A percentile compares a stretch with the other conserved stretches of the same genome.
Evolutionary conservation across 148 eudicot species (phyloP).

Genomic region (Drosera capensis): DNA sequence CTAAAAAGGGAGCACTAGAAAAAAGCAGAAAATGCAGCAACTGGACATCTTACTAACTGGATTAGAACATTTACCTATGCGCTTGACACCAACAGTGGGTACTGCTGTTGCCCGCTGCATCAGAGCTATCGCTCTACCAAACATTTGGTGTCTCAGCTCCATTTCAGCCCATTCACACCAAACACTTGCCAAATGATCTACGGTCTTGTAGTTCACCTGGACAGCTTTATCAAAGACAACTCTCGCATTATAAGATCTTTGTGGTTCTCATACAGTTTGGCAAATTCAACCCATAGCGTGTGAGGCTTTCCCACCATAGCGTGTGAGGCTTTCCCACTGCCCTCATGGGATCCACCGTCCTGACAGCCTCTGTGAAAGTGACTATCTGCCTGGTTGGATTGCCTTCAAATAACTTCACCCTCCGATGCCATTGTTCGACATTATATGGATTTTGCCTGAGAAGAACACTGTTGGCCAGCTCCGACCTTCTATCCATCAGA

Average conservation of each 20-base stretch:
- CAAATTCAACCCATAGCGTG: constrained; percentile 92
- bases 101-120: constrained; percentile 96
- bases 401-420: constrained; percentile 86
- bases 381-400: constrained; percentile 75
- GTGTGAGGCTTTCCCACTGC: constrained; percentile 97
- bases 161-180: constrained; percentile 99
- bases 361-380: constrained; percentile 87
- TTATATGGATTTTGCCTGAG: constrained; percentile 92
- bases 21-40: background rate
- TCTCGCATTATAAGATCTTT: constrained; percentile 69
- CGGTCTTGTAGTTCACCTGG: constrained; percentile 74
- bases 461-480: constrained; percentile 87
- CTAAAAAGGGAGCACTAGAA: background rate
- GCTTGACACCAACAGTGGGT: constrained; percentile 82
- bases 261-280: constrained; percentile 75
- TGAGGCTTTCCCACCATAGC: constrained; percentile 91
- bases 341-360: constrained; percentile 88
- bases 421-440: constrained; percentile 96
- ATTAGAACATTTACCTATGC: constrained; percentile 44
- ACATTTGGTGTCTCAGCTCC: constrained; percentile 72
- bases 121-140: constrained; percentile 61
- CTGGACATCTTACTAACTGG: constrained; percentile 2
- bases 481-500: constrained; percentile 82
- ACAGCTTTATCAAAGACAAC: constrained; percentile 92
- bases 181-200: constrained; percentile 84